Evolutionary conservation across 352 stramenopile species (phyloP), one percentile per base, ranked within the genome.

Genomic region (Pythium aquatile): DNA sequence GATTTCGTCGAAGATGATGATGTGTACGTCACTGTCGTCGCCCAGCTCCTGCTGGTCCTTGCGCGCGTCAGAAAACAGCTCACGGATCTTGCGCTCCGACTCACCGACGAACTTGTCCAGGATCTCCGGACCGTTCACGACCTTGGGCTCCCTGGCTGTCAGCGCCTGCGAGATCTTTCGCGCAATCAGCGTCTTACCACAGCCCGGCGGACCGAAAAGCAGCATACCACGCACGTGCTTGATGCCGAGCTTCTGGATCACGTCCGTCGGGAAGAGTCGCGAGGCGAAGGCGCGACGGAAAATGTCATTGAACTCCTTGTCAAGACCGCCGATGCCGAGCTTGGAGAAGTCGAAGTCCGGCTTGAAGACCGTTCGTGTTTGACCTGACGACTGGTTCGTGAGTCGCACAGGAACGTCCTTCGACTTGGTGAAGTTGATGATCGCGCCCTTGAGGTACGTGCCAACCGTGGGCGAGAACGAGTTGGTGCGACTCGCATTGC

Each of bases 1-100:
- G 77, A 99, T 99, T 77, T 99, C 98, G 79, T 99, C 98, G 69
- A 99, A 98, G 73, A 99, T 99, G 73, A 99, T 98, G 72, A 99
- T 99, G 75, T 99, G 98, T 54, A 99, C 87, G 66, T 98, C 97
- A 58, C 87, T 98, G 58, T 98, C 93, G 63, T 99, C 97, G 54
- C 97, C 97, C 24, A 98, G 70, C 54, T 98, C 87, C 54, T 95
- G 76, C 58, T 95, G 83, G 59, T 95, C 87, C 60, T 90, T 73
- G 29, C 85, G 79, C 10, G 97, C 97, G 61, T 99, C 97, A 1
- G 91, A 85, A 75, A 99, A 99, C 1, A 99, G 82, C 56, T 98
- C 97, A 44, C 98, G 91, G 66, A 99, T 99, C 81, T 99, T 99
- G 72, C 98, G 94, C 81, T 99, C 98, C 26, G 86, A 97, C 44